Conservation (phyloP, 805 yeast species). For the Sugiyamaella lignohabitans region DNA sequence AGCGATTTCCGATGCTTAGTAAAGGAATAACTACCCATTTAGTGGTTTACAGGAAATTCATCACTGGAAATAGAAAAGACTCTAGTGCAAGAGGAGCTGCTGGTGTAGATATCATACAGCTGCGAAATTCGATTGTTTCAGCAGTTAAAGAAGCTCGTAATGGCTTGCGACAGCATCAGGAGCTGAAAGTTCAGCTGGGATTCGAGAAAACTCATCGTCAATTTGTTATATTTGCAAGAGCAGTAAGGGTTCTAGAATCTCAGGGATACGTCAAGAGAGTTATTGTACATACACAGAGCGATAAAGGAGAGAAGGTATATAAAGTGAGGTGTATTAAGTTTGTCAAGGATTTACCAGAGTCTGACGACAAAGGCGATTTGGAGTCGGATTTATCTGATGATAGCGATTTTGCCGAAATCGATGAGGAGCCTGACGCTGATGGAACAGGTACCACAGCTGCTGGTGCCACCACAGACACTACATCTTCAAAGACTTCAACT, state of each 20-base stretch:
- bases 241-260: slow-evolving; percentile 24
- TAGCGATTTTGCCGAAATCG: slow-evolving; percentile 25
- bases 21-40: slow-evolving; percentile 30
- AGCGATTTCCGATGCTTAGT: slow-evolving; percentile 30
- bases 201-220: slow-evolving; percentile 27
- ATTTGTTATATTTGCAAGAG: slow-evolving; percentile 19
- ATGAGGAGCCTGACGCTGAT: slow-evolving; percentile 25
- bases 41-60: slow-evolving; percentile 30
- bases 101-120: slow-evolving; percentile 21
- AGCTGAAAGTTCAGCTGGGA: slow-evolving; percentile 36
- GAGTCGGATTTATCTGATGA: slow-evolving; percentile 36
- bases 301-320: slow-evolving; percentile 26
- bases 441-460: slow-evolving; percentile 10
- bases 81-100: slow-evolving; percentile 18
- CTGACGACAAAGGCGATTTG: slow-evolving; percentile 24
- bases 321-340: slow-evolving; percentile 34
- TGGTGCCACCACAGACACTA: background rate
- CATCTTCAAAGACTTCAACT: background rate
- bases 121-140: slow-evolving; percentile 25
- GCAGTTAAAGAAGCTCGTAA: slow-evolving; percentile 29
- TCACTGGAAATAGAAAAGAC: slow-evolving; percentile 6
- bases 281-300: slow-evolving; percentile 29
- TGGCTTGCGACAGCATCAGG: slow-evolving; percentile 31
- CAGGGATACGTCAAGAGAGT: slow-evolving; percentile 28
- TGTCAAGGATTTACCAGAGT: slow-evolving; percentile 25